Evolutionary conservation across 1,139 yeast species (phyloP), one percentile per base, ranked within the genome.

Genomic region (Geotrichum klebahnii): DNA sequence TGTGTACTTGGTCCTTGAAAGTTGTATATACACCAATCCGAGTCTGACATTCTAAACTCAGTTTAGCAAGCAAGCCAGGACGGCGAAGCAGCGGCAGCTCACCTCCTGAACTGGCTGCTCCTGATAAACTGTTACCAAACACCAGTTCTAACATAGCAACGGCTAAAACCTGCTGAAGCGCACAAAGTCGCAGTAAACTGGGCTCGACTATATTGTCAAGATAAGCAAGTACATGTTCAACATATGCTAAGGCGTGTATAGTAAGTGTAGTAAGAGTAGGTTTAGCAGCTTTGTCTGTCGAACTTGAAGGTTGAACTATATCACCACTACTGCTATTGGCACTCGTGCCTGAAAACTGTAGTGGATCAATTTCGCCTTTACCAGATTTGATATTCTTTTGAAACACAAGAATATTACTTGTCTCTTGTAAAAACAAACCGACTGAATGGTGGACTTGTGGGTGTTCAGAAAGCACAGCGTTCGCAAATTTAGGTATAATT

Each of bases 161-260:
- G 37, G 97, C 96, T 98, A 92, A 92, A 31, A 90, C 97, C 70
- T 92, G 98, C 17, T 98, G 98, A 64, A 92, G 92, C 16, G 97
- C 90, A 71, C 97, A 90, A 73, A 92, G 92, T 58, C 82, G 84
- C 74, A 88, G 92, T 46, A 84, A 72, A 0, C 96, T 81, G 52
- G 85, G 87, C 63, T 94, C 98, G 54, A 79, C 78, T 45, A 92
- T 79, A 58, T 82, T 74, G 23, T 94, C 78, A 53, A 94, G 75
- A 65, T 86, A 94, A 52, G 78, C 78, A 61, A 94, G 75, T 31
- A 83, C 86, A 62, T 88, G 94, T 51, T 78, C 78, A 38, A 80
- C 92, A 62, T 90, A 97, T 37, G 72, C 74, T 64, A 94, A 74
- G 0, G 96, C 83, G 65, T 89, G 83, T 55, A 84, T 74, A 4